Evolutionary conservation across 768 basidiomycete species (phyloP).

Genomic region (Boletus reticulatus): DNA sequence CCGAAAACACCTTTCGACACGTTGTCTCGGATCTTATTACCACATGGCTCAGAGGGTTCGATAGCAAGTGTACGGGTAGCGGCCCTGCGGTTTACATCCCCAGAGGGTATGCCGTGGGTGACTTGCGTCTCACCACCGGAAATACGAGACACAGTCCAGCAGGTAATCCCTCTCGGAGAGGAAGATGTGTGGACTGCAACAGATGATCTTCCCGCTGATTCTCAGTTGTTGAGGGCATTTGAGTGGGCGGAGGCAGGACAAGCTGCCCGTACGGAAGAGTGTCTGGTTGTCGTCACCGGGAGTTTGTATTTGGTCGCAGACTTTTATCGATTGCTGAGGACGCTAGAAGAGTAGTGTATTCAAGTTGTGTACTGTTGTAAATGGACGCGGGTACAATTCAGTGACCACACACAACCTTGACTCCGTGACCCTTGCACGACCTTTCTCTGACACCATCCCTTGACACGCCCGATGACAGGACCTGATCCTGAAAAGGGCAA

Average conservation of each 20-base stretch:
- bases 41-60: constrained; percentile 26
- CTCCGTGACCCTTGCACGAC: constrained; percentile 1
- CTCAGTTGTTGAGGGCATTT: constrained; percentile 49
- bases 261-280: constrained; percentile 16
- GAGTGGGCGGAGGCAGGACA: constrained; percentile 36
- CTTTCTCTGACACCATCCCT: constrained; percentile 7
- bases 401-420: not conserved
- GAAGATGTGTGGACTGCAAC: constrained; percentile 46
- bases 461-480: constrained; percentile 8
- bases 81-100: constrained; percentile 63
- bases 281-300: constrained; percentile 77
- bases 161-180: constrained; percentile 38
- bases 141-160: constrained; percentile 44
- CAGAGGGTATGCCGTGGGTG: constrained; percentile 97
- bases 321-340: constrained; percentile 61
- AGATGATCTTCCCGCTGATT: constrained; percentile 30
- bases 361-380: not conserved
- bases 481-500: constrained; percentile 11
- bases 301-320: constrained; percentile 96
- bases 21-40: constrained; percentile 60
- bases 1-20: constrained; percentile 78
- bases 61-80: constrained; percentile 47
- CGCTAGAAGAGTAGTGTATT: too few species aligned
- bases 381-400: not conserved
- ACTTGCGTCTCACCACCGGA: constrained; percentile 53